Evolutionary conservation across 2,329 filamentous ascomycete genomes (phyloP).

Genomic region (Penicillium sclerotigenum): DNA sequence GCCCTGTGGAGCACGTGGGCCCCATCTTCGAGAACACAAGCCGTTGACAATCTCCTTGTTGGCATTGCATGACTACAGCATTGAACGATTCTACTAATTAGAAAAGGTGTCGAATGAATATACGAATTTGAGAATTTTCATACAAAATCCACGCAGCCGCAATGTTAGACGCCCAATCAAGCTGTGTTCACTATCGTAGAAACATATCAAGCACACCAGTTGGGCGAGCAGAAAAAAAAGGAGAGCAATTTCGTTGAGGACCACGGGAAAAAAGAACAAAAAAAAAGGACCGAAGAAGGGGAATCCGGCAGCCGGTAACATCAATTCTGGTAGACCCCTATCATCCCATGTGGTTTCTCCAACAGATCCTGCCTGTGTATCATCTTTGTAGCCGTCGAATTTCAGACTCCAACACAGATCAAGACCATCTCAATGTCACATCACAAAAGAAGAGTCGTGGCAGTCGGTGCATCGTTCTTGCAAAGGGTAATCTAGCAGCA

Average conservation of each 20-base stretch:
- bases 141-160: constrained; percentile 19
- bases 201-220: constrained; percentile 19
- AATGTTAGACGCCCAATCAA: constrained; percentile 22
- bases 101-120: constrained; percentile 5
- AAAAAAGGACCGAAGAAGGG: constrained; percentile 17
- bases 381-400: constrained; percentile 34
- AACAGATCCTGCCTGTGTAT: constrained; percentile 35
- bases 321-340: constrained; percentile 19
- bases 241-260: constrained; percentile 26
- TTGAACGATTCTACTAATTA: background rate
- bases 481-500: constrained; percentile 38
- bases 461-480: constrained; percentile 29
- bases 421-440: constrained; percentile 40
- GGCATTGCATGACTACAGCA: background rate
- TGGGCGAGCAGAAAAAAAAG: constrained; percentile 19
- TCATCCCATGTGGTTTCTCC: constrained; percentile 27
- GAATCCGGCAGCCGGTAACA: constrained; percentile 26
- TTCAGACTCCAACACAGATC: constrained; percentile 38
- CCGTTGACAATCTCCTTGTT: background rate
- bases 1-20: constrained; percentile 4
- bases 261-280: constrained; percentile 16
- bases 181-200: constrained; percentile 12
- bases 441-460: constrained; percentile 40
- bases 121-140: constrained; percentile 19
- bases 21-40: background rate